Conservation (phyloP, 352 stramenopile genomes). For the Phytophthora syringae region DNA sequence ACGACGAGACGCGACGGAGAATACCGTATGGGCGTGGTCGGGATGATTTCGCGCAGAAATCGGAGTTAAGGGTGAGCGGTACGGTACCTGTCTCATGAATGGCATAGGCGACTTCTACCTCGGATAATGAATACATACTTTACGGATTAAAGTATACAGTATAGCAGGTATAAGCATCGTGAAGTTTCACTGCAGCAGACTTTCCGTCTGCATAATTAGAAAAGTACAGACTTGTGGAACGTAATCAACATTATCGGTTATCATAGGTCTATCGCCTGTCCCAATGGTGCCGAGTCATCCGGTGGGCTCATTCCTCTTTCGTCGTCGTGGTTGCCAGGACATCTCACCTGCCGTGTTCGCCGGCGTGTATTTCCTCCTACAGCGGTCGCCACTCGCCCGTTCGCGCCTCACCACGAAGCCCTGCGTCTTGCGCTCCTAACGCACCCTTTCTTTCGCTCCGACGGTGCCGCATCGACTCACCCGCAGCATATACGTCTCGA, state of each 20-base stretch:
- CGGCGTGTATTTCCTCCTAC: background rate
- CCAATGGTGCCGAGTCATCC: conserved; percentile 10
- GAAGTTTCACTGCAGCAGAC: no score
- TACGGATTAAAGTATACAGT: no score
- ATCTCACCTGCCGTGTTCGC: background rate
- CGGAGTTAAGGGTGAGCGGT: background rate
- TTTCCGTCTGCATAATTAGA: no score
- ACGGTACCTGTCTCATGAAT: conserved; percentile 4
- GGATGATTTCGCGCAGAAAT: no score
- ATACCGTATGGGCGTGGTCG: background rate
- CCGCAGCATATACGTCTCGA: conserved; percentile 1
- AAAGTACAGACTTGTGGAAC: no score
- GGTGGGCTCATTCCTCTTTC: conserved; percentile 22
- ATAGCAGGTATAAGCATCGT: no score
- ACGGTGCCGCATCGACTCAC: background rate
- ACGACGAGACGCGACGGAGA: background rate
- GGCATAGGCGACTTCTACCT: no score
- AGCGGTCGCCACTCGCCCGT: background rate
- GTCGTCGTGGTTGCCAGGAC: background rate
- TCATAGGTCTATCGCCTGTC: no score
- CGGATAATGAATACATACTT: no score
- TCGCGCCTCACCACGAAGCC: conserved; percentile 5
- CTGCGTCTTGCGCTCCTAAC: conserved; percentile 5
- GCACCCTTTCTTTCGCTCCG: background rate
- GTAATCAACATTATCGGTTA: no score